These are phyloP conservation scores for Macrophomina pseudophaseolina DNA, from an alignment of 2,329 filamentous ascomycete species.

Conservation along the genomic window DNA sequence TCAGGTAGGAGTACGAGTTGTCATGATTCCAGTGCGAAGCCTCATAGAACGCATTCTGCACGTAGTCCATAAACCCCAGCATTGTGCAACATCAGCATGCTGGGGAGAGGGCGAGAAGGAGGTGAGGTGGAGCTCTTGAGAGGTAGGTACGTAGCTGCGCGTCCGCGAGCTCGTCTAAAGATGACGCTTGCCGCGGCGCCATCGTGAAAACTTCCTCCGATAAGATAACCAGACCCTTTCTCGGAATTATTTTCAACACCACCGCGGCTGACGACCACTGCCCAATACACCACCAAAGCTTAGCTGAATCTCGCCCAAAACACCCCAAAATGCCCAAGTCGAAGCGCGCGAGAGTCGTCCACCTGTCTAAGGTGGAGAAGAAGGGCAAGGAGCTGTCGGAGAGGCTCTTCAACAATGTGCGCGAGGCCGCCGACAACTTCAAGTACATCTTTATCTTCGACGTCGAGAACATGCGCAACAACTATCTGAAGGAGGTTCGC, in stretches of 20 bases:
- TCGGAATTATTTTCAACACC: conserved; percentile 28
- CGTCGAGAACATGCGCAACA: conserved; percentile 98
- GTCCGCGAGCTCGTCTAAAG: conserved; percentile 15
- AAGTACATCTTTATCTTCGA: conserved; percentile 91
- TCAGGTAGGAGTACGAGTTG: conserved; percentile 88
- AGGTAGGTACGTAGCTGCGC: neutral
- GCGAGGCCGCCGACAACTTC: conserved; percentile 82
- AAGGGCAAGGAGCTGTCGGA: conserved; percentile 91
- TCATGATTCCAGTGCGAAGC: conserved; percentile 88
- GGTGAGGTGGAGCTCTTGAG: conserved; percentile 9
- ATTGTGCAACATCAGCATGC: conserved; percentile 53
- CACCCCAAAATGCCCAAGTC: conserved; percentile 83
- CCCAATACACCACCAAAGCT: conserved; percentile 8
- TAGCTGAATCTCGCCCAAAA: conserved; percentile 1
- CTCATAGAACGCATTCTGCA: conserved; percentile 87
- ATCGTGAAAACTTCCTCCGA: conserved; percentile 26
- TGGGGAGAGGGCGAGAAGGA: neutral
- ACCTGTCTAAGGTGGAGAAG: conserved; percentile 89
- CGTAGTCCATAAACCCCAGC: conserved; percentile 97
- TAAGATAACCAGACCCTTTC: conserved; percentile 23
- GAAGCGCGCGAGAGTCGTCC: conserved; percentile 86
- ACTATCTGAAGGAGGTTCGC: conserved; percentile 88
- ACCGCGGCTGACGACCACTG: neutral
- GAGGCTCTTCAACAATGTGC: conserved; percentile 85
- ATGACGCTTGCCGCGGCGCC: conserved; percentile 18